phyloP scores from a whole-genome alignment of 2,329 filamentous ascomycete species.

The Plenodomus biglobosus region DNA sequence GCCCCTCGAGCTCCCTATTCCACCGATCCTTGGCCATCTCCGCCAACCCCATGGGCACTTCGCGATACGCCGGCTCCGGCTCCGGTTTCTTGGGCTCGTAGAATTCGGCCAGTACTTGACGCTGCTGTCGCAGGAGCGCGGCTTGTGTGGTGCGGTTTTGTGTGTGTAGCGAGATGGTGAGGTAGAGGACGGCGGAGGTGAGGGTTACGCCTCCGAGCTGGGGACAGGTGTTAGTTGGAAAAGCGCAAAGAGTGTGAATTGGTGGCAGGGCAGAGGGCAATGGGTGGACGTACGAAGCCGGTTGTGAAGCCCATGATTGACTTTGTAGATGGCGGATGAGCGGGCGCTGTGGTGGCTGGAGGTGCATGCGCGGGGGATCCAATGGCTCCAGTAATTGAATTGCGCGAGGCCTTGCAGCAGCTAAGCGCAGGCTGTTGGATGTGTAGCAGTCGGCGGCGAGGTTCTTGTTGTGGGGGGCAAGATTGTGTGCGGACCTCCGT shows the following conservation, averaged over 20 bases:
- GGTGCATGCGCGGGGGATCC: neutral
- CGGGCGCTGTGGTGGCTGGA: no score
- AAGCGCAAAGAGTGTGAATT: neutral
- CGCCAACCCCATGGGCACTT: slow-evolving; percentile 45
- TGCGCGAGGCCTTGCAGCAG: neutral
- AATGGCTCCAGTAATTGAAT: slow-evolving; percentile 7
- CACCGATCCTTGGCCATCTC: slow-evolving; percentile 55
- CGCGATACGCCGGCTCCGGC: slow-evolving; percentile 44
- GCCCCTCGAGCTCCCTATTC: slow-evolving; percentile 51
- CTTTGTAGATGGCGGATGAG: slow-evolving; percentile 1
- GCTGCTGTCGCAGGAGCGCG: slow-evolving; percentile 50
- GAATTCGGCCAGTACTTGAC: slow-evolving; percentile 47
- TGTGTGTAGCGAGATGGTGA: slow-evolving; percentile 48
- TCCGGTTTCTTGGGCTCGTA: slow-evolving; percentile 47
- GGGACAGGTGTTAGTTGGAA: neutral
- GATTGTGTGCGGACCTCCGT: slow-evolving; percentile 2
- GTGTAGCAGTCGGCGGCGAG: neutral
- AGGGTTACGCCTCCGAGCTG: slow-evolving; percentile 56
- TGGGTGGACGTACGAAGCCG: slow-evolving; percentile 48
- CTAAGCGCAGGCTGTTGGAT: neutral
- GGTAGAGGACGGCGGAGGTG: slow-evolving; percentile 48
- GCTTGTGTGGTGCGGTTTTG: slow-evolving; percentile 51
- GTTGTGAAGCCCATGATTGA: slow-evolving; percentile 54
- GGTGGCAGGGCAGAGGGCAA: slow-evolving; percentile 4
- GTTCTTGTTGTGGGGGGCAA: neutral